Evolutionary conservation across 768 basidiomycete species (phyloP).

Genomic region (Boletus barrowsii): DNA sequence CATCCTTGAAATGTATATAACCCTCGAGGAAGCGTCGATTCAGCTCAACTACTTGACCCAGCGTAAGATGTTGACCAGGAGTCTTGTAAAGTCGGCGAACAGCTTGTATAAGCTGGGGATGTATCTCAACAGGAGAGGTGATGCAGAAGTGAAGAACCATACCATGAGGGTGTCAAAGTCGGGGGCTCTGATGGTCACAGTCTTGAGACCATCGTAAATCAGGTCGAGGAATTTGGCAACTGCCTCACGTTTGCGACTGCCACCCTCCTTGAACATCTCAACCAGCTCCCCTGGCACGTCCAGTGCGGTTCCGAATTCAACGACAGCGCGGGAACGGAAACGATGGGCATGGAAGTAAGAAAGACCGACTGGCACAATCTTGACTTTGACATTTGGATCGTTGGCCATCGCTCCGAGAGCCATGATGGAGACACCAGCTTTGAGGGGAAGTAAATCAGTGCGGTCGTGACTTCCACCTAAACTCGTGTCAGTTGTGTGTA

Average conservation of each 20-base stretch:
- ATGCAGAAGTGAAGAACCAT: slow-evolving; percentile 21
- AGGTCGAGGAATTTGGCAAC: slow-evolving; percentile 85
- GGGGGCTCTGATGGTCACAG: slow-evolving; percentile 92
- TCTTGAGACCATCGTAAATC: slow-evolving; percentile 90
- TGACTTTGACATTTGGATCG: slow-evolving; percentile 79
- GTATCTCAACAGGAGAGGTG: slow-evolving; percentile 1
- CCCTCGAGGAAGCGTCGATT: slow-evolving; percentile 92
- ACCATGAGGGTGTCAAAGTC: slow-evolving; percentile 99
- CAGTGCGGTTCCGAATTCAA: slow-evolving; percentile 91
- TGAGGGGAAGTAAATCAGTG: slow-evolving; percentile 91
- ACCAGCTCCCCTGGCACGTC: slow-evolving; percentile 90
- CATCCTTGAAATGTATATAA: slow-evolving; percentile 89
- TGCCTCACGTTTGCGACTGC: slow-evolving; percentile 83
- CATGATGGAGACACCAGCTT: slow-evolving; percentile 98
- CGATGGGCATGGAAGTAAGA: slow-evolving; percentile 76
- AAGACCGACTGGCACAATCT: slow-evolving; percentile 84
- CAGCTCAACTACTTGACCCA: slow-evolving; percentile 94
- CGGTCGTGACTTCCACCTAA: slow-evolving; percentile 97
- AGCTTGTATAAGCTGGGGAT: slow-evolving; percentile 84
- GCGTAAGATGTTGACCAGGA: slow-evolving; percentile 88
- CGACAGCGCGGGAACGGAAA: slow-evolving; percentile 94
- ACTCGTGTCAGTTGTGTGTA: background rate
- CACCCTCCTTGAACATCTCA: slow-evolving; percentile 89
- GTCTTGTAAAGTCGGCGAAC: slow-evolving; percentile 91
- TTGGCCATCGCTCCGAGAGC: slow-evolving; percentile 97